Conservation (phyloP, 352 stramenopile genomes). For the Phytophthora hybrid region DNA sequence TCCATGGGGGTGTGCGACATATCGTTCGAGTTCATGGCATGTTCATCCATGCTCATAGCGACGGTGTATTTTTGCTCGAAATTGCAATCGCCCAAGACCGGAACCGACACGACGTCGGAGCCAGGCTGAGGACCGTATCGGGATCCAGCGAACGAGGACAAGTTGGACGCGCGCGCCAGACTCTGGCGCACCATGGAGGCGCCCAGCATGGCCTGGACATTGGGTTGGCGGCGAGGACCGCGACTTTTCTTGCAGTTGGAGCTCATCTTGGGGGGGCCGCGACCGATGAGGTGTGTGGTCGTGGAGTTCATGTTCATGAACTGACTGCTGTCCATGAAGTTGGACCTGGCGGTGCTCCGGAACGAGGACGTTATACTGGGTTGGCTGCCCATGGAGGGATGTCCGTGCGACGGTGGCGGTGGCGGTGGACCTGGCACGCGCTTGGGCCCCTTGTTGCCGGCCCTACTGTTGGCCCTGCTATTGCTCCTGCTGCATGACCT, state of each 20-base stretch:
- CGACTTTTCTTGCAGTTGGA: conserved; percentile 45
- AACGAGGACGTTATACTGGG: conserved; percentile 31
- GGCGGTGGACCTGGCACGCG: conserved; percentile 11
- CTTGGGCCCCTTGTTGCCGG: conserved; percentile 25
- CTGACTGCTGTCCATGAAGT: conserved; percentile 71
- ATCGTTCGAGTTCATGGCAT: conserved; percentile 28
- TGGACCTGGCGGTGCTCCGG: conserved; percentile 44
- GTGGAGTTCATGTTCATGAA: conserved; percentile 56
- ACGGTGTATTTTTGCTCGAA: conserved; percentile 78
- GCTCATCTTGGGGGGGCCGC: conserved; percentile 27
- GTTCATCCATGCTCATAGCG: conserved; percentile 66
- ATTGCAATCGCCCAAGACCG: conserved; percentile 71
- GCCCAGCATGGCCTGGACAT: conserved; percentile 75
- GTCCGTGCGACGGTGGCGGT: conserved; percentile 5
- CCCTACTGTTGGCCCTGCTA: not conserved
- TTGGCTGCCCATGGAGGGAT: conserved; percentile 8
- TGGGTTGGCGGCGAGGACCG: conserved; percentile 50
- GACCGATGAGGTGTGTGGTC: conserved; percentile 43
- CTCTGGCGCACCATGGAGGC: conserved; percentile 70
- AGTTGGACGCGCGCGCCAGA: conserved; percentile 52
- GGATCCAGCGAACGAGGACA: conserved; percentile 49
- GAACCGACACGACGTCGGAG: conserved; percentile 65
- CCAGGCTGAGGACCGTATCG: conserved; percentile 60
- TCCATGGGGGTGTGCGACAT: conserved; percentile 53
- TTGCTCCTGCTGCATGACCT: conserved; percentile 1